Base-by-base conservation (phyloP, 2,329 filamentous ascomycete species). In the Chaetomiaceae sp. region DNA sequence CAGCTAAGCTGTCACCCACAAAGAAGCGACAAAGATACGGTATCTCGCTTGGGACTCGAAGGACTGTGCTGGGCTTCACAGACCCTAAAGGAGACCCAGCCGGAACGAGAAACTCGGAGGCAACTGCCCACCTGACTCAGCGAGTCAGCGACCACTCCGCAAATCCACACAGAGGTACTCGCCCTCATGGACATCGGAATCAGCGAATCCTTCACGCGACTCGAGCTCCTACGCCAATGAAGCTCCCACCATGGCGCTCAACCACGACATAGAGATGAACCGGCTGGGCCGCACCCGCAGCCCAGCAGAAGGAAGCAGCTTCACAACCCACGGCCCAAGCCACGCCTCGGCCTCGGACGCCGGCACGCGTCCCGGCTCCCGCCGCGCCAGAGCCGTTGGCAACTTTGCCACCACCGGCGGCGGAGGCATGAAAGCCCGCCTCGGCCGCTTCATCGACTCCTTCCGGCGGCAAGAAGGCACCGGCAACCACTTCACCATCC, bases 231-330 rank as follows among this genome's bases (percentile, higher is more conserved):
- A 42, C 11, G 23, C 22, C 56, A 23, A 59, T 52, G 47, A 54
- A 7, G 4, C n/a, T n/a, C 6, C 7, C 29, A 53, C 29, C n/a
- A 58, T 61, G 54, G 38, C 48, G 5, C 33, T 47, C 47, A 55
- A 59, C 44, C 48, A 51, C 50, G 60, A 62, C 48, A 61, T 64
- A 48, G 61, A 64, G 54, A 50, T 64, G 53, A 57, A 58, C 54
- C 55, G 46, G 47, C 54, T 64, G 27, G 50, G 33, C 38, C 54
- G 49, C 36, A 38, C 46, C 22, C 53, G 42, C 15, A 63, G 60
- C 49, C 31, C 56, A 12, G 59, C 55, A 29, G 51, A 57, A n/a
- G 55, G 43, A 31, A 60, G 55, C 55, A 60, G 22, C 51, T 59
- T 57, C 45, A 59, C 55, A 9, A 42, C 43, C 7, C 47, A 43